These are phyloP conservation scores for Phaeosphaeria sp. DNA, from an alignment of 2,329 filamentous ascomycete species.

Conservation along the genomic window DNA sequence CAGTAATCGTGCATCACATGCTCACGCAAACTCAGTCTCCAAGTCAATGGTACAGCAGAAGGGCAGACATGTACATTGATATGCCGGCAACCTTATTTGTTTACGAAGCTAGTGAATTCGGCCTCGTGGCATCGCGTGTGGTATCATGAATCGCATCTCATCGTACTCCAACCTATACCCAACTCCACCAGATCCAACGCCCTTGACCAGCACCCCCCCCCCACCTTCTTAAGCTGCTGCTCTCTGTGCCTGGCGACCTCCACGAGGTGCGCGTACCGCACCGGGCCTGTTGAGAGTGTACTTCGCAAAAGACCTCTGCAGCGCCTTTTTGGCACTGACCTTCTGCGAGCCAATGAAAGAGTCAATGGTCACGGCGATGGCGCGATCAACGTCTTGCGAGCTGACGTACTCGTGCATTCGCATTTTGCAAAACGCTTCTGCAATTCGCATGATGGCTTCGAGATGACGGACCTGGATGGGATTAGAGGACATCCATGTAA, in stretches of 20 bases:
- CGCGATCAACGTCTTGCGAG: conserved; percentile 89
- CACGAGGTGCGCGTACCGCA: conserved; percentile 43
- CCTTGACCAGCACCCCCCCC: not conserved
- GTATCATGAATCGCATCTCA: conserved; percentile 21
- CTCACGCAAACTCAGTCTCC: no score
- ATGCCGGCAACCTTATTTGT: not conserved
- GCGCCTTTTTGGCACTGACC: conserved; percentile 95
- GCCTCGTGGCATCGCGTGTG: not conserved
- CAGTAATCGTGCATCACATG: no score
- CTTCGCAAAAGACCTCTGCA: conserved; percentile 94
- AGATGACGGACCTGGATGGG: conserved; percentile 84
- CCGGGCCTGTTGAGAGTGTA: conserved; percentile 66
- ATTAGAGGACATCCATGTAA: conserved; percentile 13
- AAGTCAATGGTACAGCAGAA: not conserved
- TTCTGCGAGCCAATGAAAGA: conserved; percentile 97
- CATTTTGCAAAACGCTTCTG: conserved; percentile 96
- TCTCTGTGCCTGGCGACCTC: conserved; percentile 35
- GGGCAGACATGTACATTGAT: not conserved
- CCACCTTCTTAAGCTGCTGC: conserved; percentile 36
- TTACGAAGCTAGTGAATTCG: not conserved
- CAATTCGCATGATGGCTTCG: conserved; percentile 96
- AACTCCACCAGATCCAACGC: not conserved
- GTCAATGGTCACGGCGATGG: conserved; percentile 95
- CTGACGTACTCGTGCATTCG: conserved; percentile 95
- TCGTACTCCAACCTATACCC: conserved; percentile 6